Evolutionary conservation across 495 filamentous ascomycete species (phyloP).

Genomic region (Extremus antarcticus): DNA sequence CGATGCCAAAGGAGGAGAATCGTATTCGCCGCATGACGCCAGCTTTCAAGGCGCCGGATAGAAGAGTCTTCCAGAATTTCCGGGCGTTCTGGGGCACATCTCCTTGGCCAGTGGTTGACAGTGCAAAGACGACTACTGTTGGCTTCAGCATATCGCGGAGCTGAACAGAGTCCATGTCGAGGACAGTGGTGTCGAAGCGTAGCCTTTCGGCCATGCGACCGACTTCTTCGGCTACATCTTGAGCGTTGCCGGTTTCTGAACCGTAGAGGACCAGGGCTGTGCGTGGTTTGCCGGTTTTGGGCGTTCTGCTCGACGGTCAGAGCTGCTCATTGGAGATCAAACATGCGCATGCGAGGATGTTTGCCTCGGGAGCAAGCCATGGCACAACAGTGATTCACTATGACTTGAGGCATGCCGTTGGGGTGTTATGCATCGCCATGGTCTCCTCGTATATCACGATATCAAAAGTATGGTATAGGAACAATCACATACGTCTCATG

Average conservation of each 20-base stretch:
- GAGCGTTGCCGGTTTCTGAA: conserved; percentile 85
- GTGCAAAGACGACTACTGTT: conserved; percentile 60
- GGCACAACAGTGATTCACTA: too few species aligned
- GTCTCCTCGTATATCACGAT: too few species aligned
- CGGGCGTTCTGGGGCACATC: conserved; percentile 74
- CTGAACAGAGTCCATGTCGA: conserved; percentile 63
- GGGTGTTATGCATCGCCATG: too few species aligned
- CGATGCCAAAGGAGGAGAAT: conserved; percentile 82
- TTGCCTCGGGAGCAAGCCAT: too few species aligned
- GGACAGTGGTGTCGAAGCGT: conserved; percentile 61
- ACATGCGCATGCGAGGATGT: too few species aligned
- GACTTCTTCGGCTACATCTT: conserved; percentile 79
- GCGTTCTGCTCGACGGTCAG: neutral
- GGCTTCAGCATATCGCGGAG: conserved; percentile 41
- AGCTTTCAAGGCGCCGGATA: conserved; percentile 62
- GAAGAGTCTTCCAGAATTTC: conserved; percentile 73
- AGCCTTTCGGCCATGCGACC: conserved; percentile 60
- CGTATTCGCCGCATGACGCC: conserved; percentile 54
- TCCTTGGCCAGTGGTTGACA: conserved; percentile 91
- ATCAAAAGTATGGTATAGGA: neutral
- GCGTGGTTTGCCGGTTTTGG: neutral
- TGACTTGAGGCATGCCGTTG: too few species aligned
- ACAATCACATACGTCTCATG: neutral
- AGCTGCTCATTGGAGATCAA: too few species aligned
- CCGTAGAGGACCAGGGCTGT: conserved; percentile 79